Conservation (phyloP, 2,329 filamentous ascomycete species). For the Fusarium sp. region DNA sequence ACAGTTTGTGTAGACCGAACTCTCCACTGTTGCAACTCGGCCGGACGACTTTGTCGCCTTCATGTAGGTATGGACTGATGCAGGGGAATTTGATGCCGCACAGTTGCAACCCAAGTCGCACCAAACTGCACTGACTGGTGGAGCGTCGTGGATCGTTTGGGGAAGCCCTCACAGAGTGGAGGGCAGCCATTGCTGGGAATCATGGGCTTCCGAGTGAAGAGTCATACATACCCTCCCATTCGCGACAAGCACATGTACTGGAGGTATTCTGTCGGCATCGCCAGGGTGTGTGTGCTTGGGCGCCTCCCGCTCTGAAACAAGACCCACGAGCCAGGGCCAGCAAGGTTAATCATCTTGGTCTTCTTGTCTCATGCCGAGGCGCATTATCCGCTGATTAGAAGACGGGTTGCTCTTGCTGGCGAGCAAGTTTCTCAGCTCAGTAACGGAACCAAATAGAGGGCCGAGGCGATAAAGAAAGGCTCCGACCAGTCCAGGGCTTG, state of each 20-base stretch:
- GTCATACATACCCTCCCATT: constrained; percentile 11
- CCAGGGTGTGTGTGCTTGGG: constrained; percentile 18
- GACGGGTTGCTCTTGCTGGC: neutral
- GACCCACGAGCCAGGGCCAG: constrained; percentile 3
- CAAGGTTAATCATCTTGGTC: neutral
- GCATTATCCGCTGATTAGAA: neutral
- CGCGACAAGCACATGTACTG: constrained; percentile 6
- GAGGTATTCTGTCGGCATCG: constrained; percentile 11
- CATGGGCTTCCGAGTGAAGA: neutral
- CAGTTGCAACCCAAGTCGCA: constrained; percentile 23
- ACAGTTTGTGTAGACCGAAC: neutral
- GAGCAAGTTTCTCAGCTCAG: neutral
- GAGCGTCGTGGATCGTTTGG: constrained; percentile 16
- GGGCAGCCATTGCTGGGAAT: constrained; percentile 10
- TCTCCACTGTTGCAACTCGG: neutral
- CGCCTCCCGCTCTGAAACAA: constrained; percentile 18
- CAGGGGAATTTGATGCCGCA: constrained; percentile 24
- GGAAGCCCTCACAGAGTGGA: constrained; percentile 14
- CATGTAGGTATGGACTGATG: constrained; percentile 23
- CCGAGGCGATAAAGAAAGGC: neutral
- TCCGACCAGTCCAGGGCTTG: constrained; percentile 9
- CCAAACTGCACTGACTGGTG: constrained; percentile 14
- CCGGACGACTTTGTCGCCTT: constrained; percentile 4
- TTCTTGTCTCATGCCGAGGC: neutral
- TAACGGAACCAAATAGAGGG: neutral